Conservation (phyloP, 495 filamentous ascomycete species). For the Penicillium salamii region DNA sequence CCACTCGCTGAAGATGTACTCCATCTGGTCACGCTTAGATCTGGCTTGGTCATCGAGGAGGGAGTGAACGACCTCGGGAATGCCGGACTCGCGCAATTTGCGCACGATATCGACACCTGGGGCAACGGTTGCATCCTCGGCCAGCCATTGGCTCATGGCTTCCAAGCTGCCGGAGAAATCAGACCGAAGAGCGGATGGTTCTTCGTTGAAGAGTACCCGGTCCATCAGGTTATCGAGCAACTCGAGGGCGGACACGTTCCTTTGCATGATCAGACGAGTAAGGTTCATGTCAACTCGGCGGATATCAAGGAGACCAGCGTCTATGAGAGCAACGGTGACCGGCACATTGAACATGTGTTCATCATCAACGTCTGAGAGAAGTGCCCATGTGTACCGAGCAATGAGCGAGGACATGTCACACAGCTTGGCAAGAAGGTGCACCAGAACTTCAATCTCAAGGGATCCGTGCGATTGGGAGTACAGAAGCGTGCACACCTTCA, state of each 20-base stretch:
- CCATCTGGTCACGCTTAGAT: conserved; percentile 72
- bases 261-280: conserved; percentile 64
- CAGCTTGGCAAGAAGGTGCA: conserved; percentile 75
- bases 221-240: conserved; percentile 75
- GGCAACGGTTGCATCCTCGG: conserved; percentile 64
- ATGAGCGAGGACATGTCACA: conserved; percentile 73
- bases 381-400: conserved; percentile 64
- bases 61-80: conserved; percentile 49
- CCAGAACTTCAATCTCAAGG: conserved; percentile 78
- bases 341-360: conserved; percentile 75
- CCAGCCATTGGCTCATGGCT: conserved; percentile 78
- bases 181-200: conserved; percentile 70
- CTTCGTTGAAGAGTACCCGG: conserved; percentile 70
- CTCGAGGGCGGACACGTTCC: conserved; percentile 66
- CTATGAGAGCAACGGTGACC: conserved; percentile 73
- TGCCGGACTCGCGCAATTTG: conserved; percentile 64
- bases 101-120: conserved; percentile 65
- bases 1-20: conserved; percentile 96
- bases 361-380: conserved; percentile 64
- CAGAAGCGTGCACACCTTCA: conserved; percentile 67
- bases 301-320: conserved; percentile 70
- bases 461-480: conserved; percentile 57
- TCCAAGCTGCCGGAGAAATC: conserved; percentile 84
- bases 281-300: conserved; percentile 75
- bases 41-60: conserved; percentile 48